Evolutionary conservation across 305 asterid genomes (phyloP).

Genomic region (Fraxinus xanthoxyloides): DNA sequence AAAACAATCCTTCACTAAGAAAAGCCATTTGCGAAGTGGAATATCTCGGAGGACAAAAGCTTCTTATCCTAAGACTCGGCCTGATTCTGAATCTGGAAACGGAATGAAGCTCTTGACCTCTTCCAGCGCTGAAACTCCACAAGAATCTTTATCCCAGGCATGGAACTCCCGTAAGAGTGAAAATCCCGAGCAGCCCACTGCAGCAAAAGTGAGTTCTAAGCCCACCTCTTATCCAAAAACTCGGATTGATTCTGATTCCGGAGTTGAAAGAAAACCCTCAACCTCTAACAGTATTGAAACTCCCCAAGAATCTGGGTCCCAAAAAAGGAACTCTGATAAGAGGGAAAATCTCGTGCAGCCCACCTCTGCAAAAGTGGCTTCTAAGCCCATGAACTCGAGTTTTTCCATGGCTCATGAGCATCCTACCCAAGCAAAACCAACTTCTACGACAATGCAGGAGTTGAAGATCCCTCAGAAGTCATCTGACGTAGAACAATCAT

Average conservation of each 20-base stretch:
- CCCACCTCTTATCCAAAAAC: slow-evolving; percentile 27
- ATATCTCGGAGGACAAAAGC: slow-evolving; percentile 64
- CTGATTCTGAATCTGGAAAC: slow-evolving; percentile 28
- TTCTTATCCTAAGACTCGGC: slow-evolving; percentile 26
- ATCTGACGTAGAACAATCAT: background rate
- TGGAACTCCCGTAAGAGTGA: slow-evolving; percentile 25
- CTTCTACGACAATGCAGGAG: slow-evolving; percentile 23
- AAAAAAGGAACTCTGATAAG: slow-evolving; percentile 25
- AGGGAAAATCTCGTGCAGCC: slow-evolving; percentile 27
- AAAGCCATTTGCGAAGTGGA: slow-evolving; percentile 39
- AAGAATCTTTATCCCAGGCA: slow-evolving; percentile 21
- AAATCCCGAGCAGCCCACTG: slow-evolving; percentile 30
- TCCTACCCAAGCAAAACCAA: slow-evolving; percentile 23
- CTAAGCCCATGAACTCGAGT: slow-evolving; percentile 32
- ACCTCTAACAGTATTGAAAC: slow-evolving; percentile 23
- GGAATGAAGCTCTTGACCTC: slow-evolving; percentile 30
- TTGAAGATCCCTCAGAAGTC: slow-evolving; percentile 27
- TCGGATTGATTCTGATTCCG: slow-evolving; percentile 15
- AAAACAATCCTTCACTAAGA: slow-evolving; percentile 29
- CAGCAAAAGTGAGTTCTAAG: slow-evolving; percentile 28
- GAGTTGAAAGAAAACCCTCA: slow-evolving; percentile 25
- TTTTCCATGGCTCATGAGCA: slow-evolving; percentile 20
- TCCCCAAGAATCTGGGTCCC: slow-evolving; percentile 28
- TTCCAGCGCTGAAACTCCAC: slow-evolving; percentile 26
- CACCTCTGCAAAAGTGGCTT: slow-evolving; percentile 28